These are phyloP conservation scores for Cryptococcus sp. DNA, from an alignment of 1,284 basidiomycete species.

Conservation along the genomic window DNA sequence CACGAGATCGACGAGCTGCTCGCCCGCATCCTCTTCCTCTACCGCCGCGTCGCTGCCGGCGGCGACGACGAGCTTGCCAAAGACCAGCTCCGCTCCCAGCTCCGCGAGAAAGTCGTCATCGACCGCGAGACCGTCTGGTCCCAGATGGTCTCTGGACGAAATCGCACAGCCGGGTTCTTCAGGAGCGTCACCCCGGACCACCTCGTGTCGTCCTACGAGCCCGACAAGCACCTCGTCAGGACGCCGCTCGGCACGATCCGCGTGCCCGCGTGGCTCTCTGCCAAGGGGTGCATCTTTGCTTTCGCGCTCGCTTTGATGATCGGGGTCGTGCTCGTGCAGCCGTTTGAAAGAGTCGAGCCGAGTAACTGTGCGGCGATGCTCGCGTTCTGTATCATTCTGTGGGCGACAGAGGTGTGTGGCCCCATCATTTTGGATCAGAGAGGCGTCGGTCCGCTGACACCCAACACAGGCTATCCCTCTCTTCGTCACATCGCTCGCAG, in stretches of 20 bases:
- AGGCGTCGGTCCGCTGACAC: neutral
- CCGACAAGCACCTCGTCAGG: constrained; percentile 49
- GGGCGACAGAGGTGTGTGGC: constrained; percentile 82
- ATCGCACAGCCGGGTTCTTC: constrained; percentile 66
- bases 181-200: constrained; percentile 57
- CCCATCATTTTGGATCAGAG: neutral
- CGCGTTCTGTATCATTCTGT: constrained; percentile 86
- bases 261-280: constrained; percentile 56
- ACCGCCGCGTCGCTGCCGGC: constrained; percentile 79
- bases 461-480: constrained; percentile 77
- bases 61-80: constrained; percentile 70
- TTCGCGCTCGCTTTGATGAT: constrained; percentile 61
- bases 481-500: constrained; percentile 88
- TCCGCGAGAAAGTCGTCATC: constrained; percentile 70
- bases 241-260: constrained; percentile 63
- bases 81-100: constrained; percentile 79
- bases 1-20: constrained; percentile 64
- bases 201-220: constrained; percentile 56
- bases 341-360: constrained; percentile 68
- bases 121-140: constrained; percentile 74
- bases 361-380: constrained; percentile 90
- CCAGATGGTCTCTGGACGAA: constrained; percentile 72
- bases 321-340: constrained; percentile 59
- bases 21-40: constrained; percentile 65
- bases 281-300: constrained; percentile 60